A percentile compares a stretch with the other conserved stretches of the same genome.
Conservation (phyloP, 495 filamentous ascomycete species). For the Pyrenula massariospora region DNA sequence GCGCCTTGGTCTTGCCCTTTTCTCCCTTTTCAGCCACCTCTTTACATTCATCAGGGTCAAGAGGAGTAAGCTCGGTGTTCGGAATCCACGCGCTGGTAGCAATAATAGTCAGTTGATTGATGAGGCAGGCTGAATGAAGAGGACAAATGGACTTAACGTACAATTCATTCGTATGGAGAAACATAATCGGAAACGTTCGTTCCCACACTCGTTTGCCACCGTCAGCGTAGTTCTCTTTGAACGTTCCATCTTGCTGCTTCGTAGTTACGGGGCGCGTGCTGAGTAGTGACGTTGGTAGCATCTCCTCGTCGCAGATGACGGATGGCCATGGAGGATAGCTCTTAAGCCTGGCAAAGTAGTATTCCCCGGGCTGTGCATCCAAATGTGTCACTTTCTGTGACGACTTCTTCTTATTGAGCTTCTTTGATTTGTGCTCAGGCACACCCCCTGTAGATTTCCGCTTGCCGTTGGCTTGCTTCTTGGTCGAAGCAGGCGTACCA, state of each 20-base stretch:
- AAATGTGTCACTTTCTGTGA: constrained; percentile 56
- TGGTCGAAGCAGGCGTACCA: constrained; percentile 33
- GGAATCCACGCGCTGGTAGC: constrained; percentile 64
- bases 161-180: constrained; percentile 90
- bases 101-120: constrained; percentile 1
- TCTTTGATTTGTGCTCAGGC: constrained; percentile 62
- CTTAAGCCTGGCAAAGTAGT: constrained; percentile 77
- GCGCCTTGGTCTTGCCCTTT: constrained; percentile 56
- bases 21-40: constrained; percentile 39
- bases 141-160: constrained; percentile 34
- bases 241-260: constrained; percentile 64
- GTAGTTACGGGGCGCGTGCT: constrained; percentile 70
- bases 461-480: constrained; percentile 29
- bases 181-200: constrained; percentile 87
- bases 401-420: constrained; percentile 75
- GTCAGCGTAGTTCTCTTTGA: constrained; percentile 71
- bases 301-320: constrained; percentile 83
- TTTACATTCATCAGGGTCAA: constrained; percentile 57
- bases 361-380: constrained; percentile 73
- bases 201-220: constrained; percentile 72
- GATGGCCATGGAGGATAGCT: constrained; percentile 86
- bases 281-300: constrained; percentile 65
- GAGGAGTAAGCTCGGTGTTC: constrained; percentile 63
- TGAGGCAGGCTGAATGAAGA: neutral
- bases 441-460: constrained; percentile 60